These are phyloP conservation scores for Diaporthe helianthi DNA, from an alignment of 2,329 filamentous ascomycete species.

Conservation along the genomic window DNA sequence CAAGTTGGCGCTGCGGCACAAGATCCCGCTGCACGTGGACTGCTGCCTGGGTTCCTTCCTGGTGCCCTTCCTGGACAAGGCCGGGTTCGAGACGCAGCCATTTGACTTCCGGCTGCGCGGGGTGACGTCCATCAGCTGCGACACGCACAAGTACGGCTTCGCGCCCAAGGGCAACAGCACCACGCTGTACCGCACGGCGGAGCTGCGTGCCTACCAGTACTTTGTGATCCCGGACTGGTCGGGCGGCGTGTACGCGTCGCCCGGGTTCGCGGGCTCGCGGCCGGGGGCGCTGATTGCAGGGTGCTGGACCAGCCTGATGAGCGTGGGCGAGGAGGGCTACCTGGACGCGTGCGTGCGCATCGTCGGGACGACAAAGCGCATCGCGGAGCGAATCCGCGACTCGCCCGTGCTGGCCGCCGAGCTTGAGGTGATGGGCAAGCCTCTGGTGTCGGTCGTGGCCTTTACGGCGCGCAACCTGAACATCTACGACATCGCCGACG, in stretches of 20 bases:
- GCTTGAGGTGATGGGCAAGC: constrained; percentile 81
- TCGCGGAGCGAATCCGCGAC: constrained; percentile 75
- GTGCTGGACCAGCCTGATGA: constrained; percentile 94
- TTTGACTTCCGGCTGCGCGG: constrained; percentile 96
- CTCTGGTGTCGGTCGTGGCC: constrained; percentile 88
- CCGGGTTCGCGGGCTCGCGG: constrained; percentile 87
- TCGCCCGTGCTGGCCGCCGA: constrained; percentile 74
- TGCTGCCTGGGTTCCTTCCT: constrained; percentile 97
- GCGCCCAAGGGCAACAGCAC: constrained; percentile 97
- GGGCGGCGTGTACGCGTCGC: constrained; percentile 94
- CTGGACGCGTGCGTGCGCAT: constrained; percentile 86
- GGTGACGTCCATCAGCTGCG: constrained; percentile 93
- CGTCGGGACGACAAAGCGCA: constrained; percentile 83
- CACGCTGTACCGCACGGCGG: constrained; percentile 82
- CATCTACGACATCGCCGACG: constrained; percentile 94
- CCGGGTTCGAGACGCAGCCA: constrained; percentile 86
- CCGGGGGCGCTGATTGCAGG: constrained; percentile 94
- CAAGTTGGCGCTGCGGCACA: constrained; percentile 78
- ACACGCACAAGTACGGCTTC: constrained; percentile 99
- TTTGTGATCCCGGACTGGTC: constrained; percentile 96
- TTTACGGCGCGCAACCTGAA: constrained; percentile 86
- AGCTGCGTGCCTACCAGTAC: constrained; percentile 89
- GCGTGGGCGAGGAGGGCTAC: constrained; percentile 86
- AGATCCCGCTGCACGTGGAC: constrained; percentile 91
- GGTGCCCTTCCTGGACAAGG: constrained; percentile 87